These are phyloP conservation scores for Cladosporium austrohemisphaericum DNA, from an alignment of 2,329 filamentous ascomycete genomes.

Conservation along the genomic window DNA sequence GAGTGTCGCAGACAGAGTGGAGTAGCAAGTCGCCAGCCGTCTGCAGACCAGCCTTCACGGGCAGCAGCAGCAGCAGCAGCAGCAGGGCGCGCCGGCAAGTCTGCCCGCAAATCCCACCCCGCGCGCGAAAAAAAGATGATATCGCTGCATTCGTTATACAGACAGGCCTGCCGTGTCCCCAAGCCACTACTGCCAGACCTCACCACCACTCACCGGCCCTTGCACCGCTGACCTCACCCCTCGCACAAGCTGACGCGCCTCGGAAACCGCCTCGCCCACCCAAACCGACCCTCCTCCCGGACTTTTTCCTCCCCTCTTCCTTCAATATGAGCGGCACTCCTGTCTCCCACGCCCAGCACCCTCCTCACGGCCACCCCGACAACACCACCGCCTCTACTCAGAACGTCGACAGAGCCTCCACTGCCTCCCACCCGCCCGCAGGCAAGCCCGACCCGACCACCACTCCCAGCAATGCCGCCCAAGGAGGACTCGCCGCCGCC, in stretches of 20 bases:
- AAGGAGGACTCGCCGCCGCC: slow-evolving; percentile 49
- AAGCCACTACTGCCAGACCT: neutral
- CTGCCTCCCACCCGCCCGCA: slow-evolving; percentile 30
- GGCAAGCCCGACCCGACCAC: slow-evolving; percentile 33
- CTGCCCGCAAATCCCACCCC: neutral
- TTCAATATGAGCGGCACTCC: slow-evolving; percentile 13
- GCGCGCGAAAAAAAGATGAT: neutral
- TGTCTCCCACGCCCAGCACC: slow-evolving; percentile 16
- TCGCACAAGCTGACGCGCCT: slow-evolving; percentile 11
- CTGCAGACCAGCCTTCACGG: too few relatives aligned
- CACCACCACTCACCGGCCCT: neutral
- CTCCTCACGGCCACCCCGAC: slow-evolving; percentile 27
- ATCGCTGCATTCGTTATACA: neutral
- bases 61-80: neutral
- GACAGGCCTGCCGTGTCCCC: neutral
- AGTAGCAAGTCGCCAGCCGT: neutral
- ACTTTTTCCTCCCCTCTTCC: neutral
- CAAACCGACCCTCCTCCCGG: neutral
- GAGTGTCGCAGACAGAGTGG: neutral
- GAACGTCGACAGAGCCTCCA: slow-evolving; percentile 28
- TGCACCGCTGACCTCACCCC: slow-evolving; percentile 8
- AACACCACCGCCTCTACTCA: slow-evolving; percentile 27
- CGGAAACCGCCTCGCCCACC: slow-evolving; percentile 8
- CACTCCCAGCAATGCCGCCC: slow-evolving; percentile 36
- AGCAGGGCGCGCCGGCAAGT: neutral